Percentiles rank a stretch among this genome's conserved stretches.
phyloP scores from a whole-genome alignment of 176 grass and related monocot genomes.

The Elymus sibiricus region DNA sequence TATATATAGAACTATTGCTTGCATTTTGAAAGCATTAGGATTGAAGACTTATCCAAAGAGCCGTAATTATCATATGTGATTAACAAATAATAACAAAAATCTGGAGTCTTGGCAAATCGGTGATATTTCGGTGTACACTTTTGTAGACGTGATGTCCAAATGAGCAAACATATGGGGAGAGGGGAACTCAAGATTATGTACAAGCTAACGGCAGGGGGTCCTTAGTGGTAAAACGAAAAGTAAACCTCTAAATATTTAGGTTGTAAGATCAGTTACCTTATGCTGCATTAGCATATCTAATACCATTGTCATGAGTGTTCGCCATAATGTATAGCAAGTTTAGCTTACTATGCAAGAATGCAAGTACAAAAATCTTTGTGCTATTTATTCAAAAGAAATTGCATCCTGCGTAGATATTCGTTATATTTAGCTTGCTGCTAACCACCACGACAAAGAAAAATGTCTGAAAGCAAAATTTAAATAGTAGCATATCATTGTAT shows the following conservation, averaged over 20 bases:
- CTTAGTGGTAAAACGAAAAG: neutral
- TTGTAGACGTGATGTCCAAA: neutral
- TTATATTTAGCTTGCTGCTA: neutral
- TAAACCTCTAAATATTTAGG: slow-evolving; percentile 1
- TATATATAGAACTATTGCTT: neutral
- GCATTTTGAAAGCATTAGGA: no score
- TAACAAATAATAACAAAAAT: neutral
- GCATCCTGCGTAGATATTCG: neutral
- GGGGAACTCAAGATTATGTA: neutral
- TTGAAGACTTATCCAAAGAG: neutral
- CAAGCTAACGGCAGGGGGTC: neutral
- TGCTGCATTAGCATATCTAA: slow-evolving; percentile 8
- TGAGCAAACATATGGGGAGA: neutral
- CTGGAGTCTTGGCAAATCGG: neutral
- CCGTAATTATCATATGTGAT: neutral
- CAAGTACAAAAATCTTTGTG: neutral
- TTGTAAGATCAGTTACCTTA: neutral
- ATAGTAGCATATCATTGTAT: neutral
- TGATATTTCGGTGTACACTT: neutral
- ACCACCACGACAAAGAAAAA: neutral
- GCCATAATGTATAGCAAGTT: neutral
- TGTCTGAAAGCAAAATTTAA: neutral
- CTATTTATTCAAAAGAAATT: neutral
- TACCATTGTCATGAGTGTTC: neutral
- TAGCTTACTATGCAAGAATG: neutral